Conservation (phyloP, 148 eudicot species). For the Cornus controversa region DNA sequence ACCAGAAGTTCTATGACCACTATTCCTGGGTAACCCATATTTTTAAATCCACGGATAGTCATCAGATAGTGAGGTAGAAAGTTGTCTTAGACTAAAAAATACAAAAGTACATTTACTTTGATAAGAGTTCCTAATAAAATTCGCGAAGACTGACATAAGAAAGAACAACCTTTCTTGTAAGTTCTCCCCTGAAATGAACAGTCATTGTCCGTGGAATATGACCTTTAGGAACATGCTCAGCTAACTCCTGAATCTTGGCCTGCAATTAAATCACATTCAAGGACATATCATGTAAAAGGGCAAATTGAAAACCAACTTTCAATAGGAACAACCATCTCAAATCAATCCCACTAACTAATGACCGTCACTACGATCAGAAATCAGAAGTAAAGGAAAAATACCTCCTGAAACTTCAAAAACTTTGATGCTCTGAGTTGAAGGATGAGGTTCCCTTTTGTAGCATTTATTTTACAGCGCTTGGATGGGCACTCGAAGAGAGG, state of each 20-base stretch:
- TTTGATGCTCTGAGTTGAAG: conserved; percentile 97
- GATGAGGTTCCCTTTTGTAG: conserved; percentile 83
- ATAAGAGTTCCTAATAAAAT: not conserved
- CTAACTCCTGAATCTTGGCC: conserved; percentile 96
- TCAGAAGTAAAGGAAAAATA: conserved; percentile 16
- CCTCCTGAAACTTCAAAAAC: conserved; percentile 98
- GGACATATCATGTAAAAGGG: not conserved
- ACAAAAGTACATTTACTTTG: not conserved
- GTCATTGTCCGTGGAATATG: conserved; percentile 98
- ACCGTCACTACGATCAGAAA: too few relatives aligned
- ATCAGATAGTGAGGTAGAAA: not conserved
- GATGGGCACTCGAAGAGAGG: conserved; percentile 97
- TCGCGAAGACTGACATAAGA: not conserved
- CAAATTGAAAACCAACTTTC: conserved; percentile 4
- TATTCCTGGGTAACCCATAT: not conserved
- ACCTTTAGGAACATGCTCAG: conserved; percentile 98
- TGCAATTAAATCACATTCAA: conserved; percentile 26
- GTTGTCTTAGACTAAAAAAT: not conserved
- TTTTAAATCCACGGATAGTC: not conserved
- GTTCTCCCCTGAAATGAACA: conserved; percentile 91
- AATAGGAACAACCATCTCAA: not conserved
- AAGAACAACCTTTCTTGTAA: conserved; percentile 85
- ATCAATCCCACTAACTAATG: not conserved
- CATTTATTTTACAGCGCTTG: conserved; percentile 62
- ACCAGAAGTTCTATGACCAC: not conserved